phyloP scores from a whole-genome alignment of 257 asterid genomes.

The Echium plantagineum region DNA sequence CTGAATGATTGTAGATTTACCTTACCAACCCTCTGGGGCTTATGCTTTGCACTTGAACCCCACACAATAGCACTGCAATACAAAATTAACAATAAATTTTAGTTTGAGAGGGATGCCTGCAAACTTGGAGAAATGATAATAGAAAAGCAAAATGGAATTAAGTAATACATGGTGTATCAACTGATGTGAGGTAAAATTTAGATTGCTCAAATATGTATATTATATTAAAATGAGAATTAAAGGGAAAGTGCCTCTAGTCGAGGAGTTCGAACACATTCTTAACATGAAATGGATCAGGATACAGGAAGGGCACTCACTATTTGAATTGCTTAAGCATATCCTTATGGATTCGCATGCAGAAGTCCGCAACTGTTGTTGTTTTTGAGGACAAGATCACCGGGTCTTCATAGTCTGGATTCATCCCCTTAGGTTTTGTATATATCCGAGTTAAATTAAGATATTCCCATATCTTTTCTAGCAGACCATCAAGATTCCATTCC shows the following conservation, averaged over 20 bases:
- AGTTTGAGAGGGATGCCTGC: neutral
- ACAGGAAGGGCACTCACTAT: constrained; percentile 40
- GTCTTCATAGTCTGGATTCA: constrained; percentile 98
- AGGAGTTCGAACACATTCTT: neutral
- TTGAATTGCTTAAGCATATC: constrained; percentile 94
- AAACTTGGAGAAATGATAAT: too few species aligned
- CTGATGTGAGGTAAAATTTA: neutral
- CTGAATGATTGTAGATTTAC: constrained; percentile 19
- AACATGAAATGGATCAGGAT: neutral
- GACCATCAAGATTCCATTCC: constrained; percentile 99
- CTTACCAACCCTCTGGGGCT: constrained; percentile 98
- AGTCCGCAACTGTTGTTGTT: constrained; percentile 83
- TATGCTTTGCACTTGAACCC: constrained; percentile 99
- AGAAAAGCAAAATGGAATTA: too few species aligned
- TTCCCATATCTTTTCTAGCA: constrained; percentile 92
- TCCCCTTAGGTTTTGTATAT: constrained; percentile 95
- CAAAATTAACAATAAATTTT: constrained; percentile 6
- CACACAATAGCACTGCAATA: constrained; percentile 78
- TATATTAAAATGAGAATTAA: neutral
- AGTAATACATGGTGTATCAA: neutral
- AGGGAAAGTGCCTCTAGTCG: neutral
- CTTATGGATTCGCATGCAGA: constrained; percentile 84
- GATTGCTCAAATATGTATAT: neutral
- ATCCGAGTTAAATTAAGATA: constrained; percentile 88
- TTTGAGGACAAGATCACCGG: constrained; percentile 92